Evolutionary conservation across 1,284 basidiomycete species (phyloP).

Genomic region (Ganoderma multipileum): DNA sequence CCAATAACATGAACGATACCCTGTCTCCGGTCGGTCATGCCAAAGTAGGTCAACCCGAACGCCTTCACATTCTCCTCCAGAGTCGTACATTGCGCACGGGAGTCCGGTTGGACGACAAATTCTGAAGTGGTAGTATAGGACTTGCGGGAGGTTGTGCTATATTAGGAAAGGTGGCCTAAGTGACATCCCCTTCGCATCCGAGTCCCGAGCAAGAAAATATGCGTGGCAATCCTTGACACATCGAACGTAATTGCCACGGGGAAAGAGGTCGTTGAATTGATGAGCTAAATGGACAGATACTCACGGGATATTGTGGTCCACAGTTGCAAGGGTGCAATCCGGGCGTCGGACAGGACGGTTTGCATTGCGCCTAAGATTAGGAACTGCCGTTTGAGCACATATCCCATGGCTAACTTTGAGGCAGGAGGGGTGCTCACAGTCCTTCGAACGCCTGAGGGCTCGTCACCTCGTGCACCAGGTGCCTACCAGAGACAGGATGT

Average conservation of each 20-base stretch:
- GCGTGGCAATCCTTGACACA: not conserved
- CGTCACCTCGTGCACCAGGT: slow-evolving; percentile 96
- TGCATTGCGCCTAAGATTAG: slow-evolving; percentile 70
- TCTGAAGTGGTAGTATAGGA: slow-evolving; percentile 78
- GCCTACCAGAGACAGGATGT: slow-evolving; percentile 52
- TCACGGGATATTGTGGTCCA: slow-evolving; percentile 96
- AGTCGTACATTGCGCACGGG: slow-evolving; percentile 89
- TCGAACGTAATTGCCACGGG: not conserved
- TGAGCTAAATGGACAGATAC: slow-evolving; percentile 40
- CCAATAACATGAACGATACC: slow-evolving; percentile 97
- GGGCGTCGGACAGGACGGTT: slow-evolving; percentile 85
- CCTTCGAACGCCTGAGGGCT: slow-evolving; percentile 97
- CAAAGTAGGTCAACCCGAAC: slow-evolving; percentile 95
- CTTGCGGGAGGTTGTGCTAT: slow-evolving; percentile 88
- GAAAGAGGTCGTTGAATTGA: not conserved
- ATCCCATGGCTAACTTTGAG: not conserved
- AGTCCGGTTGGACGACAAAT: slow-evolving; percentile 91
- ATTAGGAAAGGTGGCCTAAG: not conserved
- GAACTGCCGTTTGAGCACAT: slow-evolving; percentile 8
- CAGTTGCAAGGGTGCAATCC: slow-evolving; percentile 94
- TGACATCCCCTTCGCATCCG: not conserved
- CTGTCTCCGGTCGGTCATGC: slow-evolving; percentile 90
- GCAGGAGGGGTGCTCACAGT: slow-evolving; percentile 57
- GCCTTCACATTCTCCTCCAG: slow-evolving; percentile 96
- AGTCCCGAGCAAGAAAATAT: slow-evolving; percentile 6